These are phyloP conservation scores for Penicillium sp. DNA, from an alignment of 2,329 filamentous ascomycete species.

Conservation along the genomic window DNA sequence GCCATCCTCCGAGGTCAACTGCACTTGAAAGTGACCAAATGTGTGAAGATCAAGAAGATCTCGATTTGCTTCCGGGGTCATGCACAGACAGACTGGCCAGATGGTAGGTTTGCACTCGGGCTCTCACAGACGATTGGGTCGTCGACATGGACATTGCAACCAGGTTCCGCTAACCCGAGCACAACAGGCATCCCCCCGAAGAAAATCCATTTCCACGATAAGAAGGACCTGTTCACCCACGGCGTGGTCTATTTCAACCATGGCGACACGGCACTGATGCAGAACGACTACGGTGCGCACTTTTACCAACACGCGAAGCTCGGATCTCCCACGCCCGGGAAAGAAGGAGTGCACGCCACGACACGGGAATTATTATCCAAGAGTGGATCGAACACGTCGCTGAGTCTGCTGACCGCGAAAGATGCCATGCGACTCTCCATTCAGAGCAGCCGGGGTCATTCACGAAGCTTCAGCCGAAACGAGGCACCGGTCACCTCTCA, in stretches of 20 bases:
- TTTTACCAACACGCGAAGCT: constrained; percentile 51
- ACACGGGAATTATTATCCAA: constrained; percentile 37
- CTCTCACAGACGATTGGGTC: background rate
- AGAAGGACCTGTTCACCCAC: constrained; percentile 79
- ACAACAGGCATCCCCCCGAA: constrained; percentile 69
- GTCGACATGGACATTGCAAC: background rate
- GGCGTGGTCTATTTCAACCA: constrained; percentile 86
- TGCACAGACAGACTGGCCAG: constrained; percentile 90
- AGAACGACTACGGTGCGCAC: constrained; percentile 58
- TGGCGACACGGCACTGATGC: constrained; percentile 41
- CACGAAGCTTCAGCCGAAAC: constrained; percentile 76
- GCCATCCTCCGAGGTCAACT: constrained; percentile 81
- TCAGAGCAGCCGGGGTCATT: constrained; percentile 72
- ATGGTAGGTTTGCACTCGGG: constrained; percentile 48
- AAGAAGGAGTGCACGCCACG: constrained; percentile 28
- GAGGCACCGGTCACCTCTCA: constrained; percentile 55
- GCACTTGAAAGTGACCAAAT: constrained; percentile 75
- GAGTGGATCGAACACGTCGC: constrained; percentile 35
- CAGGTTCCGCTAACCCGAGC: too few relatives aligned
- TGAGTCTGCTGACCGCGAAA: constrained; percentile 38
- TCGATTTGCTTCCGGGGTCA: constrained; percentile 79
- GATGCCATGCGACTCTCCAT: constrained; percentile 66
- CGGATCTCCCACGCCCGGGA: constrained; percentile 22
- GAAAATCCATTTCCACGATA: constrained; percentile 77
- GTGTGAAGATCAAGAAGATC: constrained; percentile 86